Evolutionary conservation across 495 filamentous ascomycete genomes (phyloP).

Genomic region (Mytilinidion resinicola): DNA sequence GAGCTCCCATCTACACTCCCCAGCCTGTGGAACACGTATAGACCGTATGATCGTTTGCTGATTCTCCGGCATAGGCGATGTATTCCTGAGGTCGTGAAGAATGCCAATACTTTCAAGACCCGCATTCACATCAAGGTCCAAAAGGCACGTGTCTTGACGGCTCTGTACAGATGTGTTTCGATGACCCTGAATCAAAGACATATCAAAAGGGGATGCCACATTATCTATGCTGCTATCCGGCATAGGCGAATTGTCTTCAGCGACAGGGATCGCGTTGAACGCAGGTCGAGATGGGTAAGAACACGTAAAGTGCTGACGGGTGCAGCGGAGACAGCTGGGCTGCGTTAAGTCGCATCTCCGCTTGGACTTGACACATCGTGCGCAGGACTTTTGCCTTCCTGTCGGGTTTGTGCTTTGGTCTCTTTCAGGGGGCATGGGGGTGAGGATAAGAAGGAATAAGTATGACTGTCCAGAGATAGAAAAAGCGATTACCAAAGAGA

Average conservation of each 20-base stretch:
- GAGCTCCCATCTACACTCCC: background rate
- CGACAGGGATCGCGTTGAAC: background rate
- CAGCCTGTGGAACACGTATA: background rate
- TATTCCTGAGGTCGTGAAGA: constrained; percentile 1
- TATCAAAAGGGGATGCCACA: background rate
- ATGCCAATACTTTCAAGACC: background rate
- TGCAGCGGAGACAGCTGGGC: constrained; percentile 46
- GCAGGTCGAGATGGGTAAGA: constrained; percentile 32
- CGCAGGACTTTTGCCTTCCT: constrained; percentile 46
- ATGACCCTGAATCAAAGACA: background rate
- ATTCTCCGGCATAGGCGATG: background rate
- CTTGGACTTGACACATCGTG: constrained; percentile 41
- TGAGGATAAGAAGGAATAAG: no score
- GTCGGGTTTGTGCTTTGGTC: constrained; percentile 35
- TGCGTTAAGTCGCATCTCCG: constrained; percentile 39
- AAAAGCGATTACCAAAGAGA: no score
- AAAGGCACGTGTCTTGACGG: background rate
- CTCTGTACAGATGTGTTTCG: background rate
- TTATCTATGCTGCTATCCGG: background rate
- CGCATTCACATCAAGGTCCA: constrained; percentile 12
- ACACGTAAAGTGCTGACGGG: constrained; percentile 39
- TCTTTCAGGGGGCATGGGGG: constrained; percentile 5
- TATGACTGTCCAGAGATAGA: no score
- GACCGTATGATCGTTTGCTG: background rate
- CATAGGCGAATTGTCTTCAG: background rate